Evolutionary conservation across 2,329 filamentous ascomycete species (phyloP).

Genomic region (Aspergillus luchuensis): DNA sequence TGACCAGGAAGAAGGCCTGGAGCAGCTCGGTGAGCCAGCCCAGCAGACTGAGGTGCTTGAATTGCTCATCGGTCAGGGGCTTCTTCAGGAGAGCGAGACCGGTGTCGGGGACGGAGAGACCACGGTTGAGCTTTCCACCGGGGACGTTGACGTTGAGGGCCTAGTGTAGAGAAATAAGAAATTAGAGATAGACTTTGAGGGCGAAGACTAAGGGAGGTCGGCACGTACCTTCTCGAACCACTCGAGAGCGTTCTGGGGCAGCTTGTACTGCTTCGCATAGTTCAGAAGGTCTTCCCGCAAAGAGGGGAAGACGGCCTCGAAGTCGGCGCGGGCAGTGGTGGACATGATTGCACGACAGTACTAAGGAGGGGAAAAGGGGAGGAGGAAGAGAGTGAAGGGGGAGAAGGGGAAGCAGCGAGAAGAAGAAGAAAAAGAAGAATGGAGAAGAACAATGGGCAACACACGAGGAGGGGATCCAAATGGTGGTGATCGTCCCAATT

Average conservation of each 20-base stretch:
- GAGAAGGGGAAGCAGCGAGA: neutral
- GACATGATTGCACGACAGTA: conserved; percentile 55
- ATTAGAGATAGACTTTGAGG: neutral
- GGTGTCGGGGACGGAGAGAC: conserved; percentile 95
- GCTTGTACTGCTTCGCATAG: conserved; percentile 77
- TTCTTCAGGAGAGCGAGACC: conserved; percentile 74
- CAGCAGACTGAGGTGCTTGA: conserved; percentile 82
- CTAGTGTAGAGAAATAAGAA: conserved; percentile 49
- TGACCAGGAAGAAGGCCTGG: conserved; percentile 98
- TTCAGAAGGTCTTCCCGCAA: conserved; percentile 79
- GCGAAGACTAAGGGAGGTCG: neutral
- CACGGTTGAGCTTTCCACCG: conserved; percentile 97
- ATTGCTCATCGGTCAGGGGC: conserved; percentile 76
- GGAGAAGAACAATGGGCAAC: neutral
- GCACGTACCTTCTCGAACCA: conserved; percentile 78
- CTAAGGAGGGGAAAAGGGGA: neutral
- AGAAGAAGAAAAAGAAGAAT: neutral
- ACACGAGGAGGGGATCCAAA: neutral
- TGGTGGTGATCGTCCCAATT: neutral
- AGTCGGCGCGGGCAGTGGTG: conserved; percentile 70
- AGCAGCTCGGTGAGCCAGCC: conserved; percentile 98
- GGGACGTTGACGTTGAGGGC: conserved; percentile 81
- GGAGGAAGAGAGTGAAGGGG: neutral
- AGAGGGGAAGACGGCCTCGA: conserved; percentile 86
- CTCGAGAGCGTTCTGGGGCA: conserved; percentile 75